Conservation (phyloP, 345 rosid species). For the Eucalyptus erythrocorys region DNA sequence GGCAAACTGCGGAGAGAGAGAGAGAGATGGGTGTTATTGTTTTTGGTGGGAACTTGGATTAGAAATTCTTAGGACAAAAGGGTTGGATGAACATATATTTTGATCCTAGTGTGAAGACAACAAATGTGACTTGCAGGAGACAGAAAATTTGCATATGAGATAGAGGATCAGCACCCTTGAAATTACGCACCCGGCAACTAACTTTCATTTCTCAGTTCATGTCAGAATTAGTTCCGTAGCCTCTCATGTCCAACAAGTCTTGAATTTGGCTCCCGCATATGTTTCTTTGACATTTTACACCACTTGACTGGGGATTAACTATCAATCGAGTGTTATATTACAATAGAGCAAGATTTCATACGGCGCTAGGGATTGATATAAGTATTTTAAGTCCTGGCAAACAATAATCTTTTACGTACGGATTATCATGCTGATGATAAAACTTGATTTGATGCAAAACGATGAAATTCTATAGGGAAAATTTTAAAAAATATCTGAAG, state of each 20-base stretch:
- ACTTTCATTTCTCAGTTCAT: too few relatives aligned
- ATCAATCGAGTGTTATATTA: neutral
- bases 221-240: neutral
- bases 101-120: neutral
- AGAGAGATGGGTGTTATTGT: neutral
- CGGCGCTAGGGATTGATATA: too few relatives aligned
- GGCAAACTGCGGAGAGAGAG: too few relatives aligned
- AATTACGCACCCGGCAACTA: too few relatives aligned
- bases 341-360: too few relatives aligned
- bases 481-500: fast-evolving
- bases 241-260: neutral
- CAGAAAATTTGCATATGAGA: neutral
- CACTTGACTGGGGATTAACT: neutral
- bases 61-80: neutral
- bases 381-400: too few relatives aligned
- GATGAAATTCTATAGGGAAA: too few relatives aligned
- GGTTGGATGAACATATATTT: neutral
- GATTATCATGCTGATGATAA: neutral
- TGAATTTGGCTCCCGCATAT: neutral
- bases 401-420: neutral
- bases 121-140: neutral
- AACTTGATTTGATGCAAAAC: neutral
- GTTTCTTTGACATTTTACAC: neutral
- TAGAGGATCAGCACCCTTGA: neutral
- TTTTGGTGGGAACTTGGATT: neutral